Conservation (phyloP, 805 yeast genomes). For the Sungouiella blattae region DNA sequence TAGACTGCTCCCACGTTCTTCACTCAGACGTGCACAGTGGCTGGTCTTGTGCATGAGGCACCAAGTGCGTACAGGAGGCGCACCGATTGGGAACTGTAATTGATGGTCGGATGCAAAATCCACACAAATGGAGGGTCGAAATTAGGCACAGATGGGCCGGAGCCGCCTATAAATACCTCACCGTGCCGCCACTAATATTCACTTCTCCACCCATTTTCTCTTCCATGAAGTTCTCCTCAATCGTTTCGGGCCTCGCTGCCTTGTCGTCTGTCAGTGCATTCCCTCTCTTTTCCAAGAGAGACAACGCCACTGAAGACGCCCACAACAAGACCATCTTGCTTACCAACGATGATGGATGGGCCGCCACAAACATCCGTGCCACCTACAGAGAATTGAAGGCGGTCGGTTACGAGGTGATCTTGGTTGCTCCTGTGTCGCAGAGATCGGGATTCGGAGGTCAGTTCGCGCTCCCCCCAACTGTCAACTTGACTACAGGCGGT, state of each 20-base stretch:
- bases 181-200: too few species aligned
- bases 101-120: too few species aligned
- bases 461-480: conserved; percentile 39
- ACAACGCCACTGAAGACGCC: conserved; percentile 7
- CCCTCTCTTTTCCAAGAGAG: conserved; percentile 17
- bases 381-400: conserved; percentile 39
- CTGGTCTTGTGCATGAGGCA: too few species aligned
- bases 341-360: conserved; percentile 59
- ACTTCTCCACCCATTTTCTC: neutral
- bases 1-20: too few species aligned
- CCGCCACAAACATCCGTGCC: conserved; percentile 54
- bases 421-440: conserved; percentile 19
- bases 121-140: too few species aligned
- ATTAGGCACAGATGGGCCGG: too few species aligned
- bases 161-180: too few species aligned
- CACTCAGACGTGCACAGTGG: too few species aligned
- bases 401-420: conserved; percentile 18
- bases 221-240: conserved; percentile 10
- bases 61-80: too few species aligned
- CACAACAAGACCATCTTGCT: conserved; percentile 40
- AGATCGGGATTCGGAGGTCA: conserved; percentile 37
- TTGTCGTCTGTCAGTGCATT: conserved; percentile 21
- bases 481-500: conserved; percentile 41
- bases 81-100: too few species aligned
- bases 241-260: conserved; percentile 9